Evolutionary conservation across 345 rosid species (phyloP).

Genomic region (Gossypium anomalum): DNA sequence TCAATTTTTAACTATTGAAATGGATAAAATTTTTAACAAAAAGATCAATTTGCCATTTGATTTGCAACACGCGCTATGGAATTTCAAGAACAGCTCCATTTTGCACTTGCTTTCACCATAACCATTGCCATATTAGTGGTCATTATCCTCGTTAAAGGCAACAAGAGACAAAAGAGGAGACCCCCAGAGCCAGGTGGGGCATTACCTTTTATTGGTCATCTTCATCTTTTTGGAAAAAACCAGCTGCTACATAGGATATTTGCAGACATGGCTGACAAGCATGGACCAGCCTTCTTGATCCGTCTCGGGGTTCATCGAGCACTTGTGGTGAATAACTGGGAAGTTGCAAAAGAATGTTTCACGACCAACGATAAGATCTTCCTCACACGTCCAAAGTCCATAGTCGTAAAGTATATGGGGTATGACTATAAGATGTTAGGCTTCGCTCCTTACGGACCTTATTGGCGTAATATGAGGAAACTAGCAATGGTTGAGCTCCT

Average conservation of each 20-base stretch:
- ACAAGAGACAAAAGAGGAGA: neutral
- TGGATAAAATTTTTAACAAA: too few relatives aligned
- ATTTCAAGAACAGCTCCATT: neutral
- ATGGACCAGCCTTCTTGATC: slow-evolving; percentile 43
- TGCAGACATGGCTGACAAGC: slow-evolving; percentile 40
- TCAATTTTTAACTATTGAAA: too few relatives aligned
- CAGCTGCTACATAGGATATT: slow-evolving; percentile 38
- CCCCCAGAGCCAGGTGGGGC: slow-evolving; percentile 23
- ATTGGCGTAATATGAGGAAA: slow-evolving; percentile 64
- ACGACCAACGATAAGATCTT: slow-evolving; percentile 51
- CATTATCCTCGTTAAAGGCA: neutral
- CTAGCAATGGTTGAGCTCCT: slow-evolving; percentile 51
- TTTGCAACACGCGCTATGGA: neutral
- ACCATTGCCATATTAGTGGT: neutral
- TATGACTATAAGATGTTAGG: slow-evolving; percentile 54
- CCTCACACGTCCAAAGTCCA: slow-evolving; percentile 50
- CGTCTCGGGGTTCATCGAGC: slow-evolving; percentile 37
- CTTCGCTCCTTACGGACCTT: slow-evolving; percentile 53
- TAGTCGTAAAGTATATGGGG: slow-evolving; percentile 51
- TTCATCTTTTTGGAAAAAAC: slow-evolving; percentile 38
- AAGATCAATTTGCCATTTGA: too few relatives aligned
- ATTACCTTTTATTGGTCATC: slow-evolving; percentile 59
- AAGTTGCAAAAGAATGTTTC: slow-evolving; percentile 53
- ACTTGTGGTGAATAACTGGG: slow-evolving; percentile 38
- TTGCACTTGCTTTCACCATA: neutral